phyloP scores from a whole-genome alignment of 257 asterid genomes.

The Salvia hispanica region DNA sequence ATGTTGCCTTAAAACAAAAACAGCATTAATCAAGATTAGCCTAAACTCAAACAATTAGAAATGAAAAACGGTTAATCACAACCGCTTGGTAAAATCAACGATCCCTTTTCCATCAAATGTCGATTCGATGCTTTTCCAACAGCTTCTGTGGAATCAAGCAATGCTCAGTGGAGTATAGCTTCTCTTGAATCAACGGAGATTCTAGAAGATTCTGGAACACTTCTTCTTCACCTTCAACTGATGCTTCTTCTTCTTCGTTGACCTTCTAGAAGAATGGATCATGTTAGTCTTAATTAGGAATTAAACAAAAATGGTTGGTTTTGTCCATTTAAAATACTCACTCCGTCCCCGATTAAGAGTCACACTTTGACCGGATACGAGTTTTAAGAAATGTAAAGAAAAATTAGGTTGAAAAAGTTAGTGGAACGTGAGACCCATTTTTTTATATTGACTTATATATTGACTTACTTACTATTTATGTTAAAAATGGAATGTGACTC shows the following conservation, averaged over 20 bases:
- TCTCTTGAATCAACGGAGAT: slow-evolving; percentile 70
- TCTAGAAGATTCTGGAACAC: slow-evolving; percentile 57
- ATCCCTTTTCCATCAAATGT: no score
- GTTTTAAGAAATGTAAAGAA: no score
- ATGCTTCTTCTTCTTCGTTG: slow-evolving; percentile 17
- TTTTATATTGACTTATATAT: no score
- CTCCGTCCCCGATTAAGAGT: no score
- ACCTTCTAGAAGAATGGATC: not conserved
- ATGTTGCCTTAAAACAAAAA: not conserved
- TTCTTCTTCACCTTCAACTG: slow-evolving; percentile 25
- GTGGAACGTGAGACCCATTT: no score
- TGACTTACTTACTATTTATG: no score
- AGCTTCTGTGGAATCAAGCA: slow-evolving; percentile 58
- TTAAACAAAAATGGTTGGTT: not conserved
- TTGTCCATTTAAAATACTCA: no score
- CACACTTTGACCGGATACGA: no score
- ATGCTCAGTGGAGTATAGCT: slow-evolving; percentile 59
- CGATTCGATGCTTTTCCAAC: slow-evolving; percentile 32
- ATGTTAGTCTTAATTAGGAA: not conserved
- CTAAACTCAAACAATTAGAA: not conserved
- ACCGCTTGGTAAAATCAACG: not conserved
- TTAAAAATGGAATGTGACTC: no score
- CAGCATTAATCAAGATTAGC: slow-evolving; percentile 26
- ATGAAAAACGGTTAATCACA: not conserved
- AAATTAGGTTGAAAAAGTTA: no score